phyloP scores from a whole-genome alignment of 306 rosid genomes.

The Cucurbita moschata region DNA sequence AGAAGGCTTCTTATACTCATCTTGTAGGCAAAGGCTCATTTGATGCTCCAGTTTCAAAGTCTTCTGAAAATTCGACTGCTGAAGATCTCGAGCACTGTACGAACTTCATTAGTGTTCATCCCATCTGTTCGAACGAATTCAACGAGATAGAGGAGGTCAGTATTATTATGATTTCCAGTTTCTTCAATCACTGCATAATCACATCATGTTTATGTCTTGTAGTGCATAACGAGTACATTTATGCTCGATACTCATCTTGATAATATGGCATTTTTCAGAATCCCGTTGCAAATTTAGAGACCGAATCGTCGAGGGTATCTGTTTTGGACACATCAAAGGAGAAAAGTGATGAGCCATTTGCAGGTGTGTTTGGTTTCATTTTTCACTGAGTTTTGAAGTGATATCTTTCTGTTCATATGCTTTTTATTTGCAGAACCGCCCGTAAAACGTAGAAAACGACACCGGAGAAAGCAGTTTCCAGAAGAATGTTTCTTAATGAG shows the following conservation, averaged over 20 bases:
- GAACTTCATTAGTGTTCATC: constrained; percentile 33
- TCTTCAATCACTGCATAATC: background rate
- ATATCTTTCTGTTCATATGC: background rate
- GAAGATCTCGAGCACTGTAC: constrained; percentile 16
- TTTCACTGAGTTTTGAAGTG: background rate
- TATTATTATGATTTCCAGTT: background rate
- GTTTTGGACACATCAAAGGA: constrained; percentile 56
- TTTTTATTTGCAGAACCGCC: constrained; percentile 40
- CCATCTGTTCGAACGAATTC: constrained; percentile 28
- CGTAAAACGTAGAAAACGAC: constrained; percentile 69
- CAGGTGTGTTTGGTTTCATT: constrained; percentile 27
- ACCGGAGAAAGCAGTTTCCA: constrained; percentile 58
- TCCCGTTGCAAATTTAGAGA: constrained; percentile 23
- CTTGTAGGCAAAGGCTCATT: constrained; percentile 48
- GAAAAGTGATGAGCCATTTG: constrained; percentile 23
- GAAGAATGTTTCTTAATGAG: constrained; percentile 69
- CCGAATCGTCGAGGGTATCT: constrained; percentile 41
- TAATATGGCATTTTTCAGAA: constrained; percentile 21
- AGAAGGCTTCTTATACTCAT: background rate
- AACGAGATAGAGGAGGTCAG: constrained; percentile 36
- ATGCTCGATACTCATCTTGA: background rate
- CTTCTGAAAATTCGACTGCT: constrained; percentile 32
- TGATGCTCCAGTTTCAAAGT: constrained; percentile 38
- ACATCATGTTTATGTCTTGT: background rate
- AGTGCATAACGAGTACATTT: background rate